A percentile compares a stretch with the other conserved stretches of the same genome.
phyloP scores from a whole-genome alignment of 192 early-diverging fungal genomes.

The Ramicandelaber brevisporus region DNA sequence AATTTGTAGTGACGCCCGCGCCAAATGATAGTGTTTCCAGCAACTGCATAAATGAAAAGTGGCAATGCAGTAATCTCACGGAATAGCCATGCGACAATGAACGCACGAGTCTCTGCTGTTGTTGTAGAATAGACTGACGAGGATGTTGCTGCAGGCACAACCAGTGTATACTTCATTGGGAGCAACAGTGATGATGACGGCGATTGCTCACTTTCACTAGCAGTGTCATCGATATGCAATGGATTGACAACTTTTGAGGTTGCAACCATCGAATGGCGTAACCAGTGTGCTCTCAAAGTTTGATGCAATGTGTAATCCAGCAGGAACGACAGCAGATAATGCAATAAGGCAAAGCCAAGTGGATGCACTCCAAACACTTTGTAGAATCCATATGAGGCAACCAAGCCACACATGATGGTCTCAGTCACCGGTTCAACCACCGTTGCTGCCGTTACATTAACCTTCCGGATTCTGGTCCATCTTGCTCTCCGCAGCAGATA shows the following conservation, averaged over 20 bases:
- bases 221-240: too few relatives aligned
- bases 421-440: conserved; percentile 82
- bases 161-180: too few relatives aligned
- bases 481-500: conserved; percentile 66
- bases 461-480: conserved; percentile 88
- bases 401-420: conserved; percentile 46
- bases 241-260: conserved; percentile 6
- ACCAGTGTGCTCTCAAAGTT: conserved; percentile 7
- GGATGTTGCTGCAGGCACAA: too few relatives aligned
- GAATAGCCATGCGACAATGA: conserved; percentile 41
- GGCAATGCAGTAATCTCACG: conserved; percentile 69
- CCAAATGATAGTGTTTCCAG: conserved; percentile 68
- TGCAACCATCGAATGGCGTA: conserved; percentile 9
- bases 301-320: conserved; percentile 27
- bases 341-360: conserved; percentile 18
- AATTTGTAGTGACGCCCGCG: conserved; percentile 45
- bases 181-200: too few relatives aligned
- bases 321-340: conserved; percentile 31
- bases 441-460: conserved; percentile 71
- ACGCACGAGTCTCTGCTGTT: conserved; percentile 21
- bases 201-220: too few relatives aligned
- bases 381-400: conserved; percentile 40
- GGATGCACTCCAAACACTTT: conserved; percentile 21
- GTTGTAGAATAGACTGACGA: conserved; percentile 1
- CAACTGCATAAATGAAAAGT: conserved; percentile 52